Percentiles rank a stretch among this genome's conserved stretches.
phyloP scores from a whole-genome alignment of 176 grass and related monocot species.

The Phyllostachys edulis region DNA sequence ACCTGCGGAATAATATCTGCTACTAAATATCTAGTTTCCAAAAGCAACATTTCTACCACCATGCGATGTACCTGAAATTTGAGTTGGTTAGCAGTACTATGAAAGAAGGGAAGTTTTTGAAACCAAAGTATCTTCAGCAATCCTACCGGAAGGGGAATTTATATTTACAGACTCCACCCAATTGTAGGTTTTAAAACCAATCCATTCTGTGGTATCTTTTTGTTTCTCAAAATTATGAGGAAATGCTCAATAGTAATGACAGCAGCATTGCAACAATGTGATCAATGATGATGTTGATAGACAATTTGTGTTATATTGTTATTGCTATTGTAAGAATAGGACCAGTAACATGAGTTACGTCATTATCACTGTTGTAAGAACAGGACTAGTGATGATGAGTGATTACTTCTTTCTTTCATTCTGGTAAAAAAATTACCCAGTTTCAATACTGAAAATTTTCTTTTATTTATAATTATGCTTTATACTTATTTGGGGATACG shows the following conservation, averaged over 20 bases:
- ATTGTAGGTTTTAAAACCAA: background rate
- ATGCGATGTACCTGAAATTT: slow-evolving; percentile 12
- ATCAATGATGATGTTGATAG: background rate
- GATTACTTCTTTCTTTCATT: slow-evolving; percentile 25
- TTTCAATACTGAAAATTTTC: background rate
- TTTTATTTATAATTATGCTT: background rate
- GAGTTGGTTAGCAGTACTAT: background rate
- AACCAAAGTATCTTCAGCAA: background rate
- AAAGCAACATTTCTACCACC: background rate
- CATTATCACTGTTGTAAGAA: background rate
- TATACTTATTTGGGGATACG: slow-evolving; percentile 17
- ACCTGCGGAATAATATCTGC: background rate
- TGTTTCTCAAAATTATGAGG: background rate
- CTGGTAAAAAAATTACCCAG: background rate
- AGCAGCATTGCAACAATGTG: background rate
- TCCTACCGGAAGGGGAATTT: background rate
- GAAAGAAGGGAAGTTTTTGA: background rate
- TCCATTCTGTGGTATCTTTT: background rate
- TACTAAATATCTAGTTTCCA: slow-evolving; percentile 8
- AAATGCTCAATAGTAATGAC: background rate
- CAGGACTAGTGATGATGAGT: background rate
- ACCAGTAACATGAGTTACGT: background rate
- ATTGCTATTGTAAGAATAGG: background rate
- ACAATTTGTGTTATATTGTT: background rate
- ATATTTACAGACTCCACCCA: background rate